Conservation (phyloP, 1,284 basidiomycete genomes). For the Trichosporon faecale region DNA sequence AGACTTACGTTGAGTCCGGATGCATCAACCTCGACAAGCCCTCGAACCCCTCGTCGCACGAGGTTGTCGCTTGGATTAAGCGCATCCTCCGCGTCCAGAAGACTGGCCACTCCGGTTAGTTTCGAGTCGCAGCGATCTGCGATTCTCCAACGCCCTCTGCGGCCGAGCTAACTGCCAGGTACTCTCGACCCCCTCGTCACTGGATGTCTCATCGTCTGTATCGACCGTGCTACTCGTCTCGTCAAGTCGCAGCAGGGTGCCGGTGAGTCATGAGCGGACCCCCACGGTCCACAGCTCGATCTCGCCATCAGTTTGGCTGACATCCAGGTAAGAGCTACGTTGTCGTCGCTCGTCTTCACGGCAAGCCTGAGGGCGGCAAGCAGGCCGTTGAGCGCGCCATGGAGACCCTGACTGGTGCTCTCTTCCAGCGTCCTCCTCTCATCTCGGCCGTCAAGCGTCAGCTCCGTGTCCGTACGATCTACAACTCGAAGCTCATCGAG, state of each 20-base stretch:
- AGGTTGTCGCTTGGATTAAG: constrained; percentile 98
- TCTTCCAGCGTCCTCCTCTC: constrained; percentile 97
- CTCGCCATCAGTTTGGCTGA: constrained; percentile 4
- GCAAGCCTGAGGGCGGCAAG: constrained; percentile 73
- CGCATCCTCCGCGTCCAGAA: constrained; percentile 95
- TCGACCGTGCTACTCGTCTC: constrained; percentile 98
- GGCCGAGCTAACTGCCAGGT: constrained; percentile 65
- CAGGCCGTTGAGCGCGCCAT: constrained; percentile 74
- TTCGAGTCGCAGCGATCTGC: constrained; percentile 44
- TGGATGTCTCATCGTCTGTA: constrained; percentile 97
- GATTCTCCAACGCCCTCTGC: neutral
- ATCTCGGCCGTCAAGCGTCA: constrained; percentile 99
- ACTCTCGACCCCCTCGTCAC: constrained; percentile 99
- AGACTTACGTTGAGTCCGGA: constrained; percentile 90
- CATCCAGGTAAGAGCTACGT: constrained; percentile 81
- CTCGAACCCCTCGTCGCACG: constrained; percentile 99
- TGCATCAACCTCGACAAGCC: constrained; percentile 96
- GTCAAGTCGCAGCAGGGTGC: constrained; percentile 63
- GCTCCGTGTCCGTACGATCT: constrained; percentile 94
- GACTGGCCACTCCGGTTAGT: constrained; percentile 95
- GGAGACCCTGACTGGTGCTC: constrained; percentile 94
- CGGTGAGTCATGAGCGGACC: constrained; percentile 56
- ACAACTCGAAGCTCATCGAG: constrained; percentile 93
- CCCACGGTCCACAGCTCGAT: neutral
- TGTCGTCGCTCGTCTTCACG: constrained; percentile 89